Evolutionary conservation across 2,329 filamentous ascomycete species (phyloP).

Genomic region (Curvularia lunata): DNA sequence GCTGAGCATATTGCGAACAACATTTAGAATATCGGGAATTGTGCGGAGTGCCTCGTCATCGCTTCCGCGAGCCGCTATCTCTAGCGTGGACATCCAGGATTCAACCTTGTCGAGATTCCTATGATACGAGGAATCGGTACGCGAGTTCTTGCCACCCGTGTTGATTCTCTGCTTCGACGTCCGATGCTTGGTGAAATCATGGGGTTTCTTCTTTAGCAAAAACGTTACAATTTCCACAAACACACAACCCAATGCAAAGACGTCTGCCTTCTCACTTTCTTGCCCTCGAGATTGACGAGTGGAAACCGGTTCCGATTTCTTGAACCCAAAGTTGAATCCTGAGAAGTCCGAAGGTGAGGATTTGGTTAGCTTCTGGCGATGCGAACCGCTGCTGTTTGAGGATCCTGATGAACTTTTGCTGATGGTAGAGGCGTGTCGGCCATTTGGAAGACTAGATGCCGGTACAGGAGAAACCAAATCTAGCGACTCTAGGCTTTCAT

Average conservation of each 20-base stretch:
- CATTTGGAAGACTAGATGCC: slow-evolving; percentile 22
- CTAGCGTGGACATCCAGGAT: slow-evolving; percentile 68
- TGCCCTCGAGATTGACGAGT: slow-evolving; percentile 38
- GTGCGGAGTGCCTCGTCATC: slow-evolving; percentile 49
- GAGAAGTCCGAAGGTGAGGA: slow-evolving; percentile 44
- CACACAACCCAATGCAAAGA: slow-evolving; percentile 76
- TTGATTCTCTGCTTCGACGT: slow-evolving; percentile 66
- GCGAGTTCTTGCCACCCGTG: slow-evolving; percentile 56
- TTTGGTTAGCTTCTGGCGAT: slow-evolving; percentile 45
- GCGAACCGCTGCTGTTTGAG: slow-evolving; percentile 38
- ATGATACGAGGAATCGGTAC: slow-evolving; percentile 74
- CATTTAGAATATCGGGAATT: slow-evolving; percentile 49
- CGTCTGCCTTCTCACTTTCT: slow-evolving; percentile 62
- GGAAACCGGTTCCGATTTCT: slow-evolving; percentile 36
- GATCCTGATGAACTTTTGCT: slow-evolving; percentile 49
- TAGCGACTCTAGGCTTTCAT: slow-evolving; percentile 37
- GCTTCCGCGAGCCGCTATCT: slow-evolving; percentile 60
- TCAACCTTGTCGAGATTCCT: slow-evolving; percentile 72
- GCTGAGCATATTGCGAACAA: slow-evolving; percentile 54
- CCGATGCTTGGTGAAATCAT: slow-evolving; percentile 71
- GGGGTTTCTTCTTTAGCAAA: slow-evolving; percentile 69
- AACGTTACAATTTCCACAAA: slow-evolving; percentile 75
- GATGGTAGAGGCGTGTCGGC: slow-evolving; percentile 39
- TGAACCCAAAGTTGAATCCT: slow-evolving; percentile 49
- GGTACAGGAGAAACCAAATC: slow-evolving; percentile 21